A percentile compares a stretch with the other conserved stretches of the same genome.
Evolutionary conservation across 306 rosid species (phyloP).

Genomic region (Quercus glauca): DNA sequence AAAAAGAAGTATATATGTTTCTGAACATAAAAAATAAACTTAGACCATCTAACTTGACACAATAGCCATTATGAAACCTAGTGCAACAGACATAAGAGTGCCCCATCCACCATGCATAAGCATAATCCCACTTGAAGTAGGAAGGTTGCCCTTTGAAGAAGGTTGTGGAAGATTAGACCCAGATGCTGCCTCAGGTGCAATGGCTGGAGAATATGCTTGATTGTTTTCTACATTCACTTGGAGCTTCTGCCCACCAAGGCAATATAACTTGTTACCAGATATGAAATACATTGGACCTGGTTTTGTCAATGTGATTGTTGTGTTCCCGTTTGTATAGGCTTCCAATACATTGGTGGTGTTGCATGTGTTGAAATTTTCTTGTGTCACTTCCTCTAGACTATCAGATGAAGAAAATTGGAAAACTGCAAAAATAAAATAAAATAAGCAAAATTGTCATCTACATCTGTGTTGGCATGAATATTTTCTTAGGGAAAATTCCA

Average conservation of each 20-base stretch:
- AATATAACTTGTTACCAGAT: constrained; percentile 60
- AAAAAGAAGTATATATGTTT: background rate
- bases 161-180: constrained; percentile 32
- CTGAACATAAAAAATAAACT: background rate
- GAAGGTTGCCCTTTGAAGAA: constrained; percentile 46
- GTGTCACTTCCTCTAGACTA: constrained; percentile 57
- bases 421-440: constrained; percentile 21
- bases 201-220: constrained; percentile 36
- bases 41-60: background rate
- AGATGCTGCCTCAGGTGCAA: constrained; percentile 39
- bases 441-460: background rate
- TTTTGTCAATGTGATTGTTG: constrained; percentile 57
- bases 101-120: constrained; percentile 7
- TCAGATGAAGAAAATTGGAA: constrained; percentile 73
- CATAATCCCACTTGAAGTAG: constrained; percentile 31
- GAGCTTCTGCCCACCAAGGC: constrained; percentile 92
- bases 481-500: too few relatives aligned
- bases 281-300: constrained; percentile 70
- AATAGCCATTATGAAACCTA: constrained; percentile 10
- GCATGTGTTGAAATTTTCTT: constrained; percentile 53
- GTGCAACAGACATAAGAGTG: background rate
- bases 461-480: too few relatives aligned
- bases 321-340: constrained; percentile 56
- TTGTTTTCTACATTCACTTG: constrained; percentile 41
- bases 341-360: constrained; percentile 53